phyloP scores from a whole-genome alignment of 2,329 filamentous ascomycete genomes.

The Colletotrichum theobromicola region DNA sequence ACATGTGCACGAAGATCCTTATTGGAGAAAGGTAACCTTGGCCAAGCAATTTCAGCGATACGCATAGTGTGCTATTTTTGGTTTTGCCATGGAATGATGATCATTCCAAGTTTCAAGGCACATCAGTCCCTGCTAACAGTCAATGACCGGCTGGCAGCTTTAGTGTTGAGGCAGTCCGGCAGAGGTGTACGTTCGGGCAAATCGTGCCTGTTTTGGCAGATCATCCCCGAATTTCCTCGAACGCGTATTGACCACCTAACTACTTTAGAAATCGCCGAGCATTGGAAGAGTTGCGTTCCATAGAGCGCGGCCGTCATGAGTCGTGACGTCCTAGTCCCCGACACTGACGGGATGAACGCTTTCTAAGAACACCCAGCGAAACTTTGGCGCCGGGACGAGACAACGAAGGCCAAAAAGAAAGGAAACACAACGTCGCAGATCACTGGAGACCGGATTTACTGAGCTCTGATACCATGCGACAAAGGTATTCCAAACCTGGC shows the following conservation, averaged over 20 bases:
- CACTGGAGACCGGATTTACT: background rate
- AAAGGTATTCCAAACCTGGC: background rate
- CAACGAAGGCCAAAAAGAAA: background rate
- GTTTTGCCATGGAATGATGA: background rate
- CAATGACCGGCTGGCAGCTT: background rate
- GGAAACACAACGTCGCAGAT: background rate
- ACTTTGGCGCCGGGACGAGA: background rate
- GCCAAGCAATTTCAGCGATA: background rate
- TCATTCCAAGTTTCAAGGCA: background rate
- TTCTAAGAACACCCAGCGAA: background rate
- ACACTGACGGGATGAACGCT: background rate
- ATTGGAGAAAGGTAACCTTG: background rate
- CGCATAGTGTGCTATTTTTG: background rate
- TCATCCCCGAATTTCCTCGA: background rate
- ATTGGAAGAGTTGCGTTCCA: no score
- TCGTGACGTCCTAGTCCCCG: no score
- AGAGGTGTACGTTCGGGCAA: background rate
- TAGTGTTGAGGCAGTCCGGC: background rate
- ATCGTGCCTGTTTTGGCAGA: background rate
- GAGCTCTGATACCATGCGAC: background rate
- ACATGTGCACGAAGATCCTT: background rate
- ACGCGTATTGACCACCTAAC: no score
- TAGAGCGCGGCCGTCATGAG: background rate
- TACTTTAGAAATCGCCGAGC: no score
- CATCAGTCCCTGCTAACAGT: background rate